These are phyloP conservation scores for Ceratocystis destructans DNA, from an alignment of 2,329 filamentous ascomycete genomes.

Conservation along the genomic window DNA sequence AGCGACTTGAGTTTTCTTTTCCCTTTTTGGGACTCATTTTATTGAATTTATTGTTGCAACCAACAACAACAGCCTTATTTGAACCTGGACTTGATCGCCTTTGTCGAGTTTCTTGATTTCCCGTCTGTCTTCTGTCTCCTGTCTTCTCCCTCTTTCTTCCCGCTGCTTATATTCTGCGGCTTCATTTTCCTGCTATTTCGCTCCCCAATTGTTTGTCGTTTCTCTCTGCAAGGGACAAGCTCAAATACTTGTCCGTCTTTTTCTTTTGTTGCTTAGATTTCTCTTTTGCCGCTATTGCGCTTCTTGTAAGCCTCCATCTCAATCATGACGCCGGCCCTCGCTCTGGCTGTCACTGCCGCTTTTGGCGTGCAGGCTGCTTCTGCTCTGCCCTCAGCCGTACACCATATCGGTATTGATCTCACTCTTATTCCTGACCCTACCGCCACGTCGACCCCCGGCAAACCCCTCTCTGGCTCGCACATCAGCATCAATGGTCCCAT, in stretches of 20 bases:
- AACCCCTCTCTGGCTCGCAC: background rate
- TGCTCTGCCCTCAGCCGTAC: slow-evolving; percentile 9
- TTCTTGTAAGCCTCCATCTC: background rate
- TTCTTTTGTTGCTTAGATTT: background rate
- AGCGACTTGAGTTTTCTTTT: background rate
- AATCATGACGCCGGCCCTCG: slow-evolving; percentile 12
- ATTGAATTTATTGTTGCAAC: background rate
- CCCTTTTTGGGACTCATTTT: background rate
- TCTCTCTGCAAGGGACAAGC: background rate
- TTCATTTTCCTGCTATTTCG: background rate
- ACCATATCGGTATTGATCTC: slow-evolving; percentile 15
- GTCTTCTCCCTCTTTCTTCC: background rate
- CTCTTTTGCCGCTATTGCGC: background rate
- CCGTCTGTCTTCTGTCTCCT: background rate
- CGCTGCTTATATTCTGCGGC: background rate
- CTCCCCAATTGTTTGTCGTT: background rate
- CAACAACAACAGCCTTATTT: background rate
- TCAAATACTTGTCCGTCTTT: background rate
- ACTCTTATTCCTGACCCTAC: slow-evolving; percentile 13
- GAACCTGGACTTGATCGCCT: background rate
- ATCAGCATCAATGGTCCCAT: slow-evolving; percentile 13
- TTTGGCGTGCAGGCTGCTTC: slow-evolving; percentile 9
- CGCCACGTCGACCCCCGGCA: background rate
- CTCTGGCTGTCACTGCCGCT: slow-evolving; percentile 10
- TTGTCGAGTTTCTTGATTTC: background rate